Evolutionary conservation across 2,329 filamentous ascomycete genomes (phyloP), one percentile per base, ranked within the genome.

Genomic region (Phaeosphaeriaceae sp.): DNA sequence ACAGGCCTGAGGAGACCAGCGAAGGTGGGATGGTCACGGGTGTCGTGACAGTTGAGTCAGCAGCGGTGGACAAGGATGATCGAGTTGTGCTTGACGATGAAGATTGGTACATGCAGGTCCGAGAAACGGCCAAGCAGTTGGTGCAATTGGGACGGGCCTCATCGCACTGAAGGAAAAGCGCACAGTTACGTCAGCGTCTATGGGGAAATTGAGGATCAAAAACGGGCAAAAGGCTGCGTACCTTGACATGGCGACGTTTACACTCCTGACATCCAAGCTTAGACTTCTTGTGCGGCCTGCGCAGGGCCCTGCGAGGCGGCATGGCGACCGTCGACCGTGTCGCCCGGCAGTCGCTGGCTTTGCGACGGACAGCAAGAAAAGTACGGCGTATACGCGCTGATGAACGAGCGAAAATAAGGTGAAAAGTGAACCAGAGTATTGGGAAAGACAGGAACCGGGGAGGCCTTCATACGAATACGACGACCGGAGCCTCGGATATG

Each of bases 221-320:
- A 18, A 7, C 26, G 21, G 42, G 44, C 33, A 36, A 20, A 16
- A 37, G 34, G 16, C 15, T 18, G 34, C 44, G 15, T 49, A 56
- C 61, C 61, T 64, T 64, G 46, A 63, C 54, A 39, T 60, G 60
- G 18, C 61, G 61, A 11, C 54, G 45, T 41, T 64, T 64, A 42
- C 61, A 64, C 20, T 52, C 46, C 11, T 53, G 47, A 44, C 60
- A 63, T 4, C 60, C 61, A 16, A 54, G 42, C 16, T 57, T 50
- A 7, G 60, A 61, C 42, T 64, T 64, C 20, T 48, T 58, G 51
- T 64, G 61, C 20, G 54, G 38, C 29, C 54, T 48, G 15, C 59
- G 48, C 8, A 46, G 42, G 28, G 52, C 20, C 46, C 43, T 49
- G 9, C 34, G 34, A 37, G 34, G 34, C 34, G 16, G 34, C 34